Conservation (phyloP, 345 rosid genomes). For the Eucalyptus marginata region DNA sequence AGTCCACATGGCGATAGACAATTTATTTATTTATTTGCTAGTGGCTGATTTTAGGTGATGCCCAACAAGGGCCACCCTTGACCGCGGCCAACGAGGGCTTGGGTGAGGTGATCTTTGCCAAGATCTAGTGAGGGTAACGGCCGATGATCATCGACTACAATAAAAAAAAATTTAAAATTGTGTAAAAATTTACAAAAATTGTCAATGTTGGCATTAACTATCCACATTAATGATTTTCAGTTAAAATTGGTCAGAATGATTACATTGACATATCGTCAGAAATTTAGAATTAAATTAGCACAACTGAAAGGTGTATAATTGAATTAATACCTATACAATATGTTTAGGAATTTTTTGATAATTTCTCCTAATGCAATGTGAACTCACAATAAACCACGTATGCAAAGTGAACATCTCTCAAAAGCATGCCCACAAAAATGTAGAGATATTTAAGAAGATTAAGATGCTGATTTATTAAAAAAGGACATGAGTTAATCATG, state of each 20-base stretch:
- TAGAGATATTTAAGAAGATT: background rate
- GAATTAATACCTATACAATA: background rate
- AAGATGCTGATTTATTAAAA: background rate
- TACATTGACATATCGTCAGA: background rate
- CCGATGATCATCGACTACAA: rapidly evolving
- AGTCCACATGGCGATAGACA: rapidly evolving
- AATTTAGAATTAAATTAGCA: background rate
- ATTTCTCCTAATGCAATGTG: background rate
- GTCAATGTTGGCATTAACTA: rapidly evolving
- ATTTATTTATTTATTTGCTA: background rate
- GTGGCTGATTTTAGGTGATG: background rate
- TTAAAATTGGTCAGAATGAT: rapidly evolving
- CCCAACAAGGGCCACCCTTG: background rate
- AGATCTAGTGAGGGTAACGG: too few species aligned
- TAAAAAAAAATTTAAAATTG: too few species aligned
- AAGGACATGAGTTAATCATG: background rate
- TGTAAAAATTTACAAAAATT: too few species aligned
- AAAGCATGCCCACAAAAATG: background rate
- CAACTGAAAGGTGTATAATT: rapidly evolving
- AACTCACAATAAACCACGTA: background rate
- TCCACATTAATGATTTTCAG: background rate
- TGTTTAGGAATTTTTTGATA: background rate
- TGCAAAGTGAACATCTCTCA: background rate
- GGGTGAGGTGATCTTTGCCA: background rate
- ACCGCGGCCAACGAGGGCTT: rapidly evolving